Evolutionary conservation across 2,329 filamentous ascomycete species (phyloP).

Genomic region (Bretziella fagacearum): DNA sequence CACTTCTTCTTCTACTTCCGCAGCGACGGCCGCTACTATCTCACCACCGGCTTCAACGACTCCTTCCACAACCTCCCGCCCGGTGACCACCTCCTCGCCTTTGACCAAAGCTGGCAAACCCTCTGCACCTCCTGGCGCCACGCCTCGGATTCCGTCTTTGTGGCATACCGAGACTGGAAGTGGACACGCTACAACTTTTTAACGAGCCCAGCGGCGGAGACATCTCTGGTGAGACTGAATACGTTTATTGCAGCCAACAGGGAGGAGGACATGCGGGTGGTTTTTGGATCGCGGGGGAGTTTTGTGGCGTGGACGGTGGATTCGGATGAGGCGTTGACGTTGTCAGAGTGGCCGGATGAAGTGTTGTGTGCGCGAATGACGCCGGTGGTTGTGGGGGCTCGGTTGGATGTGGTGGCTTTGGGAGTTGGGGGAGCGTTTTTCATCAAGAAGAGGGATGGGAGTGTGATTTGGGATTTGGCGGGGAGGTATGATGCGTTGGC

Average conservation of each 20-base stretch:
- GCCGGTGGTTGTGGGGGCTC: conserved; percentile 8
- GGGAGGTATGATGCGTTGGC: conserved; percentile 11
- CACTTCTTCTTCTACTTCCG: conserved; percentile 14
- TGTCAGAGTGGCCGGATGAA: conserved; percentile 8
- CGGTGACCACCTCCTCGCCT: neutral
- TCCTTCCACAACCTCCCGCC: conserved; percentile 10
- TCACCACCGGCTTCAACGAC: conserved; percentile 11
- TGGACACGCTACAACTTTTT: conserved; percentile 6
- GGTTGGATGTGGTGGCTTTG: conserved; percentile 9
- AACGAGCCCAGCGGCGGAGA: conserved; percentile 6
- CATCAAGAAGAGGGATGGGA: conserved; percentile 11
- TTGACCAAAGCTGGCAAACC: conserved; percentile 7
- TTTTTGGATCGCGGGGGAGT: conserved; percentile 10
- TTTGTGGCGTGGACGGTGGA: conserved; percentile 8
- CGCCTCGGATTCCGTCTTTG: conserved; percentile 3
- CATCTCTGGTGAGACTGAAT: neutral
- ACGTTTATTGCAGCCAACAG: conserved; percentile 9
- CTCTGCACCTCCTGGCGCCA: conserved; percentile 7
- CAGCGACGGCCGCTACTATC: conserved; percentile 11
- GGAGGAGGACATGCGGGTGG: conserved; percentile 10
- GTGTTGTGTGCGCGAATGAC: conserved; percentile 8
- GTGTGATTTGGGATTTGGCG: conserved; percentile 8
- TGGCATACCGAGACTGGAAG: conserved; percentile 11
- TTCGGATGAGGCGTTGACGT: conserved; percentile 7
- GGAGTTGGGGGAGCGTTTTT: conserved; percentile 9